Conservation (phyloP, 83 land plant species). For the Picea mariana region DNA sequence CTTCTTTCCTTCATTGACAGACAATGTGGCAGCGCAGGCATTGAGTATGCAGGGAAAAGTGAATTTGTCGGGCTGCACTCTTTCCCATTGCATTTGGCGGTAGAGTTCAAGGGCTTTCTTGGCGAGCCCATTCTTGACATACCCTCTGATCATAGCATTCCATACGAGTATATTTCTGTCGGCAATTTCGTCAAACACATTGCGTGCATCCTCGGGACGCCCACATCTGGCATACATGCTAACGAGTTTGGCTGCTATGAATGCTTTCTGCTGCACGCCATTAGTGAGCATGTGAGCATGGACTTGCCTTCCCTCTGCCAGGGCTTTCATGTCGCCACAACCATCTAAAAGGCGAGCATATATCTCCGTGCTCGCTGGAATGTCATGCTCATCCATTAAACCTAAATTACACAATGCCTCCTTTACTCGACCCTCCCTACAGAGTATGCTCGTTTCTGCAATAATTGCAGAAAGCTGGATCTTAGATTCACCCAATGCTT, state of each 20-base stretch:
- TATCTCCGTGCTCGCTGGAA: no score
- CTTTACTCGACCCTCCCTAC: no score
- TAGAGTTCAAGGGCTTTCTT: not conserved
- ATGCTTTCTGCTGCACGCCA: not conserved
- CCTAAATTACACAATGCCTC: no score
- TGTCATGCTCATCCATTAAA: no score
- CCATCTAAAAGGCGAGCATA: not conserved
- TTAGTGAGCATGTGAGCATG: conserved; percentile 20
- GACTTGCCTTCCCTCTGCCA: conserved; percentile 15
- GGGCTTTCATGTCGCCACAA: conserved; percentile 6
- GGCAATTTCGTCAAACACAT: not conserved
- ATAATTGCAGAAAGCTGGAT: no score
- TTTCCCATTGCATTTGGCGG: conserved; percentile 5
- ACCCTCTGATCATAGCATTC: conserved; percentile 19
- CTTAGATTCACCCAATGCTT: no score
- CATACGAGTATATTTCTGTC: conserved; percentile 11
- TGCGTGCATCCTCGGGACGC: not conserved
- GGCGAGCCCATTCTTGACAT: conserved; percentile 6
- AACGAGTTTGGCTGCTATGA: not conserved
- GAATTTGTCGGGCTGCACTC: conserved; percentile 8
- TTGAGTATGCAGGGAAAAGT: conserved; percentile 6
- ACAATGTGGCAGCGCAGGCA: not conserved
- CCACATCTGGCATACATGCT: conserved; percentile 4
- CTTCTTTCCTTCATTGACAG: not conserved
- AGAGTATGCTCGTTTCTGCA: no score